Evolutionary conservation across 176 grass and related monocot genomes (phyloP), one percentile per base, ranked within the genome.

Genomic region (Avena sativa): DNA sequence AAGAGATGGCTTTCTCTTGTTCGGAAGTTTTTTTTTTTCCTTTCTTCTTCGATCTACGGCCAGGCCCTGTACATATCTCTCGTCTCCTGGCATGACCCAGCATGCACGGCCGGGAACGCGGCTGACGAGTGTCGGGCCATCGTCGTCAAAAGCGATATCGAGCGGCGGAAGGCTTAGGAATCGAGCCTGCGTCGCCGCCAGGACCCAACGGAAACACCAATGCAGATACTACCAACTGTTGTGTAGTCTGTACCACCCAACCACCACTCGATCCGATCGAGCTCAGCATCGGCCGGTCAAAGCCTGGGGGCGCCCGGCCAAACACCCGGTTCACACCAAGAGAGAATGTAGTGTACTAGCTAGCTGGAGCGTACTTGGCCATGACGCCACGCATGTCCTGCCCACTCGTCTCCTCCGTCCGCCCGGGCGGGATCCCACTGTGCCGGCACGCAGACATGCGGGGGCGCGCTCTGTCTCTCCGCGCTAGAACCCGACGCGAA

Each of bases 181-280:
- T 49, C 9, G 13, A n/a, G 53, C 2, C 1, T 1, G 76, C 60
- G 20, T 55, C 48, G 23, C 43, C 56, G 40, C 56, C 56, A 12
- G 17, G 81, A 53, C 8, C 51, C 38, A 48, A 26, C 13, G 25
- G 52, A 5, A 76, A 81, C 3, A 15, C 44, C 64, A 28, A 3
- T 28, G 48, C 76, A 4, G 4, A 68, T 17, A 63, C 73, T 17
- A 63, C 73, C 81, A 88, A 53, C 81, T 50, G 80, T 32, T 43
- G 0, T 43, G 40, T 43, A 6, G 40, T 57, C 56, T 30, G 44
- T 20, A 79, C 74, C 56, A 26, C n/a, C 34, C 50, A 32, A 2
- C 36, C 77, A 36, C 44, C 44, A 47, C 76, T 11, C 57, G 12
- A 71, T 49, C 62, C 25, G 40, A 23, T 72, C 30, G 21, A 30